Evolutionary conservation across 768 basidiomycete genomes (phyloP).

Genomic region (Panaeolus cyanescens): DNA sequence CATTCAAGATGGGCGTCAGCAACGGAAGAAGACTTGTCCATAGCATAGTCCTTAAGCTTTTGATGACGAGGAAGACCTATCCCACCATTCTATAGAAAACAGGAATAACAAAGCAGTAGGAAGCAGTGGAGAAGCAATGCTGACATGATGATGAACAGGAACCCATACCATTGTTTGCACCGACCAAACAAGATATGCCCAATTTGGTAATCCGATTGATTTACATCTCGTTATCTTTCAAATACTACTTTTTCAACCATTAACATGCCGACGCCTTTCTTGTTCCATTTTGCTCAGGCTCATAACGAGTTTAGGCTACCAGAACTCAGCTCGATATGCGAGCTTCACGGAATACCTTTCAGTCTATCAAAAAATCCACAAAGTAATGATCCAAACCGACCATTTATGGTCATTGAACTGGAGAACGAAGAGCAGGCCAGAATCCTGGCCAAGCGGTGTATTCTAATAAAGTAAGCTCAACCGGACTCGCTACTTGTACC

Average conservation of each 20-base stretch:
- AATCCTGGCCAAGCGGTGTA: constrained; percentile 74
- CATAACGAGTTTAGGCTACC: constrained; percentile 86
- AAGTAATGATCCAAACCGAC: constrained; percentile 55
- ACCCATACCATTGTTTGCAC: constrained; percentile 5
- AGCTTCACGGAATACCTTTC: constrained; percentile 69
- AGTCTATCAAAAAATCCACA: constrained; percentile 45
- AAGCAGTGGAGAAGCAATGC: too few relatives aligned
- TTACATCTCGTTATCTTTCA: neutral
- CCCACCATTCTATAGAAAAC: too few relatives aligned
- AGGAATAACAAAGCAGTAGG: too few relatives aligned
- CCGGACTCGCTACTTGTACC: too few relatives aligned
- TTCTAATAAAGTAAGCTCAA: constrained; percentile 76
- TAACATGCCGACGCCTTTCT: constrained; percentile 36
- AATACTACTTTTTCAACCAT: neutral
- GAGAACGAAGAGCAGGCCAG: constrained; percentile 73
- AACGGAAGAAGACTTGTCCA: constrained; percentile 10
- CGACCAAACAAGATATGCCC: neutral
- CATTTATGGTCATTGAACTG: constrained; percentile 75
- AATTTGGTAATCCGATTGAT: neutral
- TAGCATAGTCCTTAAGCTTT: neutral
- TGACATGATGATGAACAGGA: too few relatives aligned
- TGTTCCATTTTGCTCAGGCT: constrained; percentile 79
- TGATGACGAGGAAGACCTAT: too few relatives aligned
- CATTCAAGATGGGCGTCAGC: constrained; percentile 14
- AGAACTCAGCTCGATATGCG: constrained; percentile 76